Conservation (phyloP, 2,329 filamentous ascomycete genomes). For the Pyrenochaeta sp. region DNA sequence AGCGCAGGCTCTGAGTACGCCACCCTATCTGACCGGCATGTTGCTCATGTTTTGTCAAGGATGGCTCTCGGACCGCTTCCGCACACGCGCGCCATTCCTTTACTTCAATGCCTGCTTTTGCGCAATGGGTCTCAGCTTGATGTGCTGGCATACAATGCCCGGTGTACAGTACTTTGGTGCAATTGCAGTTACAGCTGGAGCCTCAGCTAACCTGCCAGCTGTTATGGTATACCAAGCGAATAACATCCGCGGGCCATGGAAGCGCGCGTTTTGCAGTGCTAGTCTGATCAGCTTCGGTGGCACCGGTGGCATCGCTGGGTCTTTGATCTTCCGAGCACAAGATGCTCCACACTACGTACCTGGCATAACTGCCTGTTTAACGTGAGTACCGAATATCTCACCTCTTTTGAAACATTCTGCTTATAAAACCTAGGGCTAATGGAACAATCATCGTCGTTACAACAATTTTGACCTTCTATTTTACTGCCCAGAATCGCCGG, state of each 20-base stretch:
- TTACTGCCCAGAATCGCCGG: not conserved
- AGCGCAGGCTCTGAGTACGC: not conserved
- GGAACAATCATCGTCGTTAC: not conserved
- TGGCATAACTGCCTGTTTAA: constrained; percentile 1
- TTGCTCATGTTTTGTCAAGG: too few species aligned
- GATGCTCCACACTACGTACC: constrained; percentile 1
- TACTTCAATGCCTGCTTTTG: not conserved
- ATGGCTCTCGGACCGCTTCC: too few species aligned
- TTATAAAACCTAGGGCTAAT: not conserved
- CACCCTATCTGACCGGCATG: too few species aligned
- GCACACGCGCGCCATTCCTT: not conserved
- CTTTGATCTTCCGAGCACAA: not conserved
- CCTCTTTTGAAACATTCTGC: not conserved
- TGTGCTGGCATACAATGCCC: not conserved
- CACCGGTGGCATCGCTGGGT: constrained; percentile 1
- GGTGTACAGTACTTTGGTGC: not conserved
- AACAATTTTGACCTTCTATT: not conserved
- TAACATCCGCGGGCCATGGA: constrained; percentile 1
- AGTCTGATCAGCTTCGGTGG: not conserved
- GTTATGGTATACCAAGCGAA: constrained; percentile 1
- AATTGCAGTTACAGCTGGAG: not conserved
- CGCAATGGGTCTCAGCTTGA: not conserved
- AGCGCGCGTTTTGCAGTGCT: constrained; percentile 1
- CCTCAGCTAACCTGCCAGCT: not conserved
- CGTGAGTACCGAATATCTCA: not conserved